phyloP scores from a whole-genome alignment of 2,329 filamentous ascomycete species.

The Pseudopithomyces maydicus region DNA sequence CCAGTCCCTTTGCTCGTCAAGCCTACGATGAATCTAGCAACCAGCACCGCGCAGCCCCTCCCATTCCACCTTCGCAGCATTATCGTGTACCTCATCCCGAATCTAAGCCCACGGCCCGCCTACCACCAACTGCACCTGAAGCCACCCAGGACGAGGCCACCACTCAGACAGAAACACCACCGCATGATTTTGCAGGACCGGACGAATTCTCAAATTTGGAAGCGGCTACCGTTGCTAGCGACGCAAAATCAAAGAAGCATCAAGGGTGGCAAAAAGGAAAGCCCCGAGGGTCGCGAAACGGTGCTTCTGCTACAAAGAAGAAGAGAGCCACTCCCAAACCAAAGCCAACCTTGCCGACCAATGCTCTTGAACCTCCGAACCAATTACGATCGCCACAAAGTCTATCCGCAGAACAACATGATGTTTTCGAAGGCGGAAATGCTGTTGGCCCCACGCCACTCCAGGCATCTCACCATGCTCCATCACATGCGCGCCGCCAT shows the following conservation, averaged over 20 bases:
- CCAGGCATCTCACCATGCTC: slow-evolving; percentile 13
- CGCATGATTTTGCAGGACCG: slow-evolving; percentile 36
- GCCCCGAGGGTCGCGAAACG: slow-evolving; percentile 46
- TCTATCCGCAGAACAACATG: slow-evolving; percentile 31
- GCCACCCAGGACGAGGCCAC: slow-evolving; percentile 19
- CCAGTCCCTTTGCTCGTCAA: slow-evolving; percentile 12
- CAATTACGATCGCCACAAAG: slow-evolving; percentile 42
- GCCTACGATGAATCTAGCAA: slow-evolving; percentile 14
- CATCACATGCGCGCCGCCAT: slow-evolving; percentile 32
- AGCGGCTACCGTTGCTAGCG: slow-evolving; percentile 21
- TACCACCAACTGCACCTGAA: slow-evolving; percentile 14
- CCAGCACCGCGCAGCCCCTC: slow-evolving; percentile 15
- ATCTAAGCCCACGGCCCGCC: slow-evolving; percentile 19
- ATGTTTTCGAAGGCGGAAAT: slow-evolving; percentile 9
- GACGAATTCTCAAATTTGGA: slow-evolving; percentile 18
- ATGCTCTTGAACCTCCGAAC: slow-evolving; percentile 22
- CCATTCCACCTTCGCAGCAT: slow-evolving; percentile 8
- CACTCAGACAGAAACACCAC: slow-evolving; percentile 48
- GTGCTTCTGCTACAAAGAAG: slow-evolving; percentile 44
- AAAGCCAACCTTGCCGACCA: slow-evolving; percentile 26
- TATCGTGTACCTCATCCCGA: slow-evolving; percentile 18
- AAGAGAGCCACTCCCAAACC: slow-evolving; percentile 46
- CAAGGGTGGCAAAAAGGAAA: slow-evolving; percentile 55
- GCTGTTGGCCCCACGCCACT: slow-evolving; percentile 8
- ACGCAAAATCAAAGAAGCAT: slow-evolving; percentile 41